These are phyloP conservation scores for Microcos paniculata DNA, from an alignment of 345 rosid genomes.

Conservation along the genomic window DNA sequence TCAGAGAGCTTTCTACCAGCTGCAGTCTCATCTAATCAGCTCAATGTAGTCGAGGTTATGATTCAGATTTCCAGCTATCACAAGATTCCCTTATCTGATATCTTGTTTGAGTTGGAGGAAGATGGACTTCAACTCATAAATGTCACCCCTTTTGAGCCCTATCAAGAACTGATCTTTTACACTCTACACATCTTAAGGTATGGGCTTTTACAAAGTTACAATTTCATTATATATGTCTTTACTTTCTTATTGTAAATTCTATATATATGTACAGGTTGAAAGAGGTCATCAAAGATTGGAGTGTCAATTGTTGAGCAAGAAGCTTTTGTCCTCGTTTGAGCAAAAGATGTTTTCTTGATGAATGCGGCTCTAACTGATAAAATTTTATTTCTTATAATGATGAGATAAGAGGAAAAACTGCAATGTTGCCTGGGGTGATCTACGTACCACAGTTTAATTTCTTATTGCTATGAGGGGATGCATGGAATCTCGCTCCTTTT, in stretches of 20 bases:
- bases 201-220: conserved; percentile 15
- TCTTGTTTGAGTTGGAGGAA: background rate
- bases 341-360: background rate
- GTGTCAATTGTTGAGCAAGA: background rate
- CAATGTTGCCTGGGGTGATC: too few species aligned
- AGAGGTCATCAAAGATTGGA: conserved; percentile 28
- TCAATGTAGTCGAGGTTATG: background rate
- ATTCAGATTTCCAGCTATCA: background rate
- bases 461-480: too few species aligned
- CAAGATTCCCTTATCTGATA: background rate
- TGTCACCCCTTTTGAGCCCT: background rate
- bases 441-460: too few species aligned
- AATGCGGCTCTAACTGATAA: background rate
- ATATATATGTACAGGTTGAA: conserved; percentile 24
- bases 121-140: background rate
- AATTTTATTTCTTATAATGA: too few species aligned
- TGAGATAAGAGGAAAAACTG: too few species aligned
- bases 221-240: too few species aligned
- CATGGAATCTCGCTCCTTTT: too few species aligned
- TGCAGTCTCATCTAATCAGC: background rate
- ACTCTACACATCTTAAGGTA: background rate
- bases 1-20: background rate
- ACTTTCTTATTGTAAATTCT: conserved; percentile 10
- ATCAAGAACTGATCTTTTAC: background rate
- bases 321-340: background rate